These are phyloP conservation scores for Clonostachys byssicola DNA, from an alignment of 2,329 filamentous ascomycete species.

Conservation along the genomic window DNA sequence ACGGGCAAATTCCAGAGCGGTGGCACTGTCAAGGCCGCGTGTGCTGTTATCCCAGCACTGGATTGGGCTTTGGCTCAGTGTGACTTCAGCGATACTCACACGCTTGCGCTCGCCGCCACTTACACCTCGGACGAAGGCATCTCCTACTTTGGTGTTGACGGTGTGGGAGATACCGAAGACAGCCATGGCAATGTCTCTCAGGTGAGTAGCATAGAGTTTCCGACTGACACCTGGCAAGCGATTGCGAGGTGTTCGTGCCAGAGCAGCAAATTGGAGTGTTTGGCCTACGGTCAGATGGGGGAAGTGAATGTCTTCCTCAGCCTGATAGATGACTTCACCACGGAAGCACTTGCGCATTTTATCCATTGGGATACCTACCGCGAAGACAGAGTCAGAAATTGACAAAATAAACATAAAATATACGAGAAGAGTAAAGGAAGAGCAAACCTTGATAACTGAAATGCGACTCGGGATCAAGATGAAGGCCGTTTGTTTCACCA, in stretches of 20 bases:
- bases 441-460: conserved; percentile 60
- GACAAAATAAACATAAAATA: neutral
- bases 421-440: no score
- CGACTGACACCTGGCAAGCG: conserved; percentile 26
- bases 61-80: conserved; percentile 36
- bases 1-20: conserved; percentile 57
- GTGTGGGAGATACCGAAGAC: conserved; percentile 62
- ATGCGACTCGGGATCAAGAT: conserved; percentile 39
- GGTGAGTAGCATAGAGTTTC: conserved; percentile 50
- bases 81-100: conserved; percentile 64
- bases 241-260: conserved; percentile 35
- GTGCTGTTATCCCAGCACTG: conserved; percentile 70
- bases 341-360: conserved; percentile 36
- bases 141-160: conserved; percentile 55
- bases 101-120: conserved; percentile 59
- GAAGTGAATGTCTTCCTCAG: conserved; percentile 59
- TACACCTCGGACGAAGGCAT: conserved; percentile 50
- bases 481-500: conserved; percentile 50
- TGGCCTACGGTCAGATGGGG: conserved; percentile 59
- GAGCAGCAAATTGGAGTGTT: conserved; percentile 58
- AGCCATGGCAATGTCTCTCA: conserved; percentile 57
- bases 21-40: conserved; percentile 55
- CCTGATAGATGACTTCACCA: conserved; percentile 56
- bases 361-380: conserved; percentile 11
- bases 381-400: conserved; percentile 29